Evolutionary conservation across 2,329 filamentous ascomycete species (phyloP), one percentile per base, ranked within the genome.

Genomic region (Fusarium transvaalense): DNA sequence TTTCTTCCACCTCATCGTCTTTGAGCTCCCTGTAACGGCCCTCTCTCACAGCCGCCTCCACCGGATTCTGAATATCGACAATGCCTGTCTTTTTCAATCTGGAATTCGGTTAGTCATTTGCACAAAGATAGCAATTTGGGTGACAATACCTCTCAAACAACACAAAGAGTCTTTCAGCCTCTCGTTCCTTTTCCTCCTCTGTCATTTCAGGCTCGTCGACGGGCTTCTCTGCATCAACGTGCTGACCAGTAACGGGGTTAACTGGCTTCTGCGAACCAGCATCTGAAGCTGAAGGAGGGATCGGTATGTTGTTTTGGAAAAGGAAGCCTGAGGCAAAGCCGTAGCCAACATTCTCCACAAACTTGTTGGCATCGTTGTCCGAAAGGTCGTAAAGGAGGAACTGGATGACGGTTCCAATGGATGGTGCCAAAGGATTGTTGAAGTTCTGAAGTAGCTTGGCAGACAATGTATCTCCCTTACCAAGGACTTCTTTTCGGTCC

Each of bases 341-440:
- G 76, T 97, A 99, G 0, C 96, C 96, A 14, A 99, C 92, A 71
- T 97, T 97, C 52, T 92, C 86, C 1, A 98, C 92, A 74, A 97
- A 96, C 31, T 85, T 91, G 17, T 86, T 86, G 0, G 94, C 88
- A 72, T 97, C 90, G 72, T 90, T 92, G 68, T 91, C 91, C 0
- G 94, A 97, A 29, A 98, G 84, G 68, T 97, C 92, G 76, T 97
- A 99, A 64, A 97, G 86, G 25, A 99, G 84, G 31, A 90, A 85
- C 0, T 92, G 92, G 53, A 97, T 91, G 19, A 88, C 87, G 46
- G 92, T 89, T 19, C 93, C 88, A 5, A 97, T 82, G 38, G 90
- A 89, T 1, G 92, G 88, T 1, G 92, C 86, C 42, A 88, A 79
- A 0, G 94, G 87, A 15, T 92, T 92, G 7, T 90, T 92, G 4